A percentile compares a stretch with the other conserved stretches of the same genome.
Evolutionary conservation across 306 rosid species (phyloP).

Genomic region (Sophora flavescens): DNA sequence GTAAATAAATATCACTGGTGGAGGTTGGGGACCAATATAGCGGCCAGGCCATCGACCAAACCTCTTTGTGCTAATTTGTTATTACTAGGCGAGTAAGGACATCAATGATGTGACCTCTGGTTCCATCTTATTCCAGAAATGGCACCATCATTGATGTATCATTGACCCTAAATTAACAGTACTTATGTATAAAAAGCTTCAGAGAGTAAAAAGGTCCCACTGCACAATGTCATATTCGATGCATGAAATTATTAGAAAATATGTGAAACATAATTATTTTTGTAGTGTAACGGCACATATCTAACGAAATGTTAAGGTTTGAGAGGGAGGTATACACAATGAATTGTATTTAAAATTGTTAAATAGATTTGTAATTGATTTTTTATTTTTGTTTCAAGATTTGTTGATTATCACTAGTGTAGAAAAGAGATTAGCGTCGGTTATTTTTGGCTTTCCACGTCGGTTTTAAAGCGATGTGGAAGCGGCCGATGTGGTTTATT

Average conservation of each 20-base stretch:
- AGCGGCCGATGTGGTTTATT: too few species aligned
- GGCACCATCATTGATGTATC: constrained; percentile 30
- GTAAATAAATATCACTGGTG: neutral
- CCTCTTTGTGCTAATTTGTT: constrained; percentile 39
- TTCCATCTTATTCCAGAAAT: constrained; percentile 33
- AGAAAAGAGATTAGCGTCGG: too few species aligned
- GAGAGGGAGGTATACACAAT: neutral
- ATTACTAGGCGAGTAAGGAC: constrained; percentile 34
- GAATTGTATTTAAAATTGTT: neutral
- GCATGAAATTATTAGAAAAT: neutral
- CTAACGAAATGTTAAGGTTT: neutral
- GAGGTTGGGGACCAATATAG: constrained; percentile 28
- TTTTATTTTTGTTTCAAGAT: too few species aligned
- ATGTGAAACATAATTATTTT: neutral
- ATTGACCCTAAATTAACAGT: neutral
- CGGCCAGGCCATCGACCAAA: constrained; percentile 30
- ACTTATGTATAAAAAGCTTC: neutral
- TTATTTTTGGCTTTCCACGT: too few species aligned
- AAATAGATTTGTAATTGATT: neutral
- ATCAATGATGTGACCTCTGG: constrained; percentile 19
- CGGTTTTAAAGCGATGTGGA: too few species aligned
- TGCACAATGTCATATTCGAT: constrained; percentile 27
- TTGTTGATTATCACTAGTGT: too few species aligned
- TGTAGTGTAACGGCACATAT: neutral
- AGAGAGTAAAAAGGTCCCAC: constrained; percentile 2